These are phyloP conservation scores for Colletotrichum orbiculare DNA, from an alignment of 2,329 filamentous ascomycete species.

Conservation along the genomic window DNA sequence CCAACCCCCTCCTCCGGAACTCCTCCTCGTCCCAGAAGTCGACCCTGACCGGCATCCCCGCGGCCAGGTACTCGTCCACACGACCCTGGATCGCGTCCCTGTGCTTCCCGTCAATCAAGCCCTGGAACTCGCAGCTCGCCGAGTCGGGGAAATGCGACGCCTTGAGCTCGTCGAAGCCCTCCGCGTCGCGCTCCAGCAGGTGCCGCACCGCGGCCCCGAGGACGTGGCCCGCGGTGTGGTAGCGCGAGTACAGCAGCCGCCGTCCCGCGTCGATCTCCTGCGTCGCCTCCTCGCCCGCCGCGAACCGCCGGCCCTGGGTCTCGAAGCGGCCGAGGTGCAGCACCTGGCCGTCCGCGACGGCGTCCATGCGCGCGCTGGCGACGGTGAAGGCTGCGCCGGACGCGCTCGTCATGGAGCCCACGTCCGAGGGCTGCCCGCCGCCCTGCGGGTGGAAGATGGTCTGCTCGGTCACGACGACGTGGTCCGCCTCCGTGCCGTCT, in stretches of 20 bases:
- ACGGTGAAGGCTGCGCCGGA: slow-evolving; percentile 59
- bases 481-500: slow-evolving; percentile 58
- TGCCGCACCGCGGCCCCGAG: slow-evolving; percentile 74
- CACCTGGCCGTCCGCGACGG: slow-evolving; percentile 62
- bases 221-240: slow-evolving; percentile 80
- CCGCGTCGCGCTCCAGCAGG: slow-evolving; percentile 63
- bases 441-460: slow-evolving; percentile 84
- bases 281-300: slow-evolving; percentile 55
- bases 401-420: slow-evolving; percentile 63
- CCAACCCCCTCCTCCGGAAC: slow-evolving; percentile 64
- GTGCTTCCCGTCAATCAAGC: slow-evolving; percentile 72
- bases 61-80: slow-evolving; percentile 67
- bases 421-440: slow-evolving; percentile 78
- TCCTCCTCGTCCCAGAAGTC: slow-evolving; percentile 76
- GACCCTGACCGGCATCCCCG: slow-evolving; percentile 68
- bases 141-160: slow-evolving; percentile 77
- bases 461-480: slow-evolving; percentile 68
- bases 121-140: slow-evolving; percentile 75
- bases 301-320: slow-evolving; percentile 46
- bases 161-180: slow-evolving; percentile 73
- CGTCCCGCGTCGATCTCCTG: slow-evolving; percentile 71
- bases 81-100: slow-evolving; percentile 71
- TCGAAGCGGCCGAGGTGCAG: slow-evolving; percentile 73
- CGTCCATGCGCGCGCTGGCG: slow-evolving; percentile 65
- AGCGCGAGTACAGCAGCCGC: slow-evolving; percentile 71